Evolutionary conservation across 371 early-diverging fungal species (phyloP), one percentile per base, ranked within the genome.

Genomic region (Vairimorpha necatrix): DNA sequence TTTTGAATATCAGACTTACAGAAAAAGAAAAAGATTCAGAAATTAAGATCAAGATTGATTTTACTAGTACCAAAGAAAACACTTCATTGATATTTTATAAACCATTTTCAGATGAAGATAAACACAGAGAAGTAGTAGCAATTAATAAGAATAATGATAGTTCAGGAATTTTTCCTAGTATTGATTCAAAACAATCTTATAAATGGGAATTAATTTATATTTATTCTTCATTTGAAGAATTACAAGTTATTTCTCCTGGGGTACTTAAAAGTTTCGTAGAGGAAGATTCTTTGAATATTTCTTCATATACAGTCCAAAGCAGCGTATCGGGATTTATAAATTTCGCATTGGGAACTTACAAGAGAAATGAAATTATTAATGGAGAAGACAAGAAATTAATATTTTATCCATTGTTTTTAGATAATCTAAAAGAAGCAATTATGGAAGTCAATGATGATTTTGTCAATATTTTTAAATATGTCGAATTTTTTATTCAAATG

Each of bases 131-230:
- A 42, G 9, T 75, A 2, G 66, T 81, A 1, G 67, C 63, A 32
- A 0, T 11, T 33, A 68, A 72, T 62, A 39, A 53, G 18, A 18
- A 24, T 42, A 56, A 65, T 53, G 47, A 58, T 16, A 53, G 53
- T 32, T 34, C 66, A 30, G 34, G 39, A 20, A 74, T 79, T 46
- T 75, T 74, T 47, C 81, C 81, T 32, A 75, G 54, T 24, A 28
- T 75, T 22, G 63, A 67, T 11, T 16, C n/a, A 13, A 13, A 42
- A 24, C 42, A 48, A 38, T 26, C 38, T 66, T 47, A 65, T 73
- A 39, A 30, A 26, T 74, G 67, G 67, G 85, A 85, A 33, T 63
- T 83, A 56, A 50, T 83, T 20, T 85, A 85, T 70, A 75, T 83
- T 58, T 36, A 83, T 13, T 76, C 83, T 7, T 72, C 22, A 14